phyloP scores from a whole-genome alignment of 148 eudicot species.

The Rhododendron kiyosumense region DNA sequence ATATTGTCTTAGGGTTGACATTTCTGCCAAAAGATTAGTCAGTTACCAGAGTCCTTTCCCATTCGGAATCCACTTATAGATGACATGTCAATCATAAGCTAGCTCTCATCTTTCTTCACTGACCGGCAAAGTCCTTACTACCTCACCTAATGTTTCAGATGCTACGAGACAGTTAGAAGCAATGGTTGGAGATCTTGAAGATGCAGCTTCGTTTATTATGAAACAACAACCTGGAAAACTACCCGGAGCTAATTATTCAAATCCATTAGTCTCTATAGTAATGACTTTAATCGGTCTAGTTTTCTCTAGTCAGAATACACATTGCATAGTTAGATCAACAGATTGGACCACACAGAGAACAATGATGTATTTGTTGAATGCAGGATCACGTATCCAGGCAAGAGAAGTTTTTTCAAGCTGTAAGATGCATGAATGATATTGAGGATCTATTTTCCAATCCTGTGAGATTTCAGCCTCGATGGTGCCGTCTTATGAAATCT shows the following conservation, averaged over 20 bases:
- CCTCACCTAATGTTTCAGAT: neutral
- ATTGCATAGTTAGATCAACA: neutral
- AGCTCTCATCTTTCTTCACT: neutral
- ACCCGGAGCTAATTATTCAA: slow-evolving; percentile 18
- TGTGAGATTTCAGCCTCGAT: neutral
- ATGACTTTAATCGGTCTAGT: slow-evolving; percentile 12
- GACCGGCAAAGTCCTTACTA: neutral
- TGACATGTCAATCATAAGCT: neutral
- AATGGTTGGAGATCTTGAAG: slow-evolving; percentile 3
- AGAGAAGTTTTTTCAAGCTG: neutral
- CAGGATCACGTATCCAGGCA: neutral
- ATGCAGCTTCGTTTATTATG: neutral
- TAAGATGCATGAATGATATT: neutral
- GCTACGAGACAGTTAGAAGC: neutral
- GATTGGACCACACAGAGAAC: neutral
- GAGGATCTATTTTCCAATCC: neutral
- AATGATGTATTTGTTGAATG: neutral
- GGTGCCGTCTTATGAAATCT: slow-evolving; percentile 27
- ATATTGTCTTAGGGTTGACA: neutral
- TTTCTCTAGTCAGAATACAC: neutral
- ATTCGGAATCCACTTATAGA: neutral
- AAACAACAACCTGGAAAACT: slow-evolving; percentile 13
- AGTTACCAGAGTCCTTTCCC: neutral
- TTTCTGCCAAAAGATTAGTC: neutral
- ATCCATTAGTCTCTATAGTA: slow-evolving; percentile 24